Conservation (phyloP, 23 red algal species). For the Chondrus crispus region DNA sequence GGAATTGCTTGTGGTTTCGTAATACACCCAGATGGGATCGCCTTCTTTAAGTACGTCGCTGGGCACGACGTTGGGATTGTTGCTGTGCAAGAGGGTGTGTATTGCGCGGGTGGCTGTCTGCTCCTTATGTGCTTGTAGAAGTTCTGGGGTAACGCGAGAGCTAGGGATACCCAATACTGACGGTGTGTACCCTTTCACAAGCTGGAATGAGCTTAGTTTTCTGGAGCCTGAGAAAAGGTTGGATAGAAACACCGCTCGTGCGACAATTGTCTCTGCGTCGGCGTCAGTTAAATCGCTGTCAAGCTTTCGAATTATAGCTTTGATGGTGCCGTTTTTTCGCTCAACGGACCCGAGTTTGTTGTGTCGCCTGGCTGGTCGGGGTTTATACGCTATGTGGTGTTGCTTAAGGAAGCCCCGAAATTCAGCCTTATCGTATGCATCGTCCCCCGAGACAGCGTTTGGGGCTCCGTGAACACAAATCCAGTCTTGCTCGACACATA, state of each 20-base stretch:
- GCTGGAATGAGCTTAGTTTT: background rate
- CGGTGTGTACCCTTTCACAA: background rate
- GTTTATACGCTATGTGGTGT: constrained; percentile 19
- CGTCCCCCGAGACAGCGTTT: background rate
- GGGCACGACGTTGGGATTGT: background rate
- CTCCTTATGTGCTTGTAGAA: background rate
- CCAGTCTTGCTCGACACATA: background rate
- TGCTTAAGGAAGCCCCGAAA: background rate
- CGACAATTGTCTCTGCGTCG: background rate
- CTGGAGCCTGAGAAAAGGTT: background rate
- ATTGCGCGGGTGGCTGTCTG: constrained; percentile 6
- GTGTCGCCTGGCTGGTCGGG: constrained; percentile 1
- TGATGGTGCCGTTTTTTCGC: background rate
- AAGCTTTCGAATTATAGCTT: background rate
- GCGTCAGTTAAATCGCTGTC: background rate
- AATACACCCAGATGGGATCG: background rate
- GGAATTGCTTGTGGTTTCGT: background rate
- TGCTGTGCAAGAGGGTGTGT: background rate
- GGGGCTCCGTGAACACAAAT: background rate
- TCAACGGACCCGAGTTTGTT: constrained; percentile 10
- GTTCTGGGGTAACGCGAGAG: too few species aligned
- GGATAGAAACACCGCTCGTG: background rate
- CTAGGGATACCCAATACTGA: background rate
- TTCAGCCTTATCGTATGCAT: background rate
- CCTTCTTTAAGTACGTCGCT: background rate